Evolutionary conservation across 2,329 filamentous ascomycete genomes (phyloP).

Genomic region (Colletotrichum spinosum): DNA sequence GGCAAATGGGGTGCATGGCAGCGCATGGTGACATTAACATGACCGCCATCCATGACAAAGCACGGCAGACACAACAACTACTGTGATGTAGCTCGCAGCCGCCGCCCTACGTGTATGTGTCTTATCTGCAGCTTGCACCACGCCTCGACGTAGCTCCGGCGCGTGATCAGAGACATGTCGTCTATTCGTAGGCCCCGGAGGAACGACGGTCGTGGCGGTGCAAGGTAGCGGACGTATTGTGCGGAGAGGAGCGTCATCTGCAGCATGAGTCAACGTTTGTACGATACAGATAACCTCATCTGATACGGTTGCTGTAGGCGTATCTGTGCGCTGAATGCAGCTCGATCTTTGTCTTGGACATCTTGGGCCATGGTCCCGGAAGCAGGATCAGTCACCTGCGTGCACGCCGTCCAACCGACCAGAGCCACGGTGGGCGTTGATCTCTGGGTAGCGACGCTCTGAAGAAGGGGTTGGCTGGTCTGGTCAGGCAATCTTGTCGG

Average conservation of each 20-base stretch:
- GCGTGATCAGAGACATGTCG: conserved; percentile 11
- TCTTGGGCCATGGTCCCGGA: conserved; percentile 3
- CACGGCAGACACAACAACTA: conserved; percentile 20
- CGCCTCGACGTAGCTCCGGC: conserved; percentile 18
- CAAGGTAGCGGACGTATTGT: conserved; percentile 10
- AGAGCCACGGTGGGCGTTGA: too few relatives aligned
- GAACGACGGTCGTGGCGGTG: conserved; percentile 18
- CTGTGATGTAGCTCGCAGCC: conserved; percentile 17
- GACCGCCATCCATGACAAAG: background rate
- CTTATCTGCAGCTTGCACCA: conserved; percentile 30
- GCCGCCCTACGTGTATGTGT: conserved; percentile 34
- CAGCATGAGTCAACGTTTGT: conserved; percentile 10
- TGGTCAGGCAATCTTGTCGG: too few relatives aligned
- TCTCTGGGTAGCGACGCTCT: background rate
- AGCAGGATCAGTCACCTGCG: background rate
- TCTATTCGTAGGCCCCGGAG: conserved; percentile 18
- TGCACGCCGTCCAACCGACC: too few relatives aligned
- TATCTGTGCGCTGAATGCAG: conserved; percentile 4
- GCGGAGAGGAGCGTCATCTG: conserved; percentile 13
- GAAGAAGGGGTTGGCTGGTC: too few relatives aligned
- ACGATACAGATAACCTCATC: background rate
- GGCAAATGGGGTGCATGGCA: conserved; percentile 1
- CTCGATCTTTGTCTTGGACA: background rate
- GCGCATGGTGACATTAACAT: conserved; percentile 13
- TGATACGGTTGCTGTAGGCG: background rate